Evolutionary conservation across 192 early-diverging fungal species (phyloP), one percentile per base, ranked within the genome.

Genomic region (Coemansia sp.): DNA sequence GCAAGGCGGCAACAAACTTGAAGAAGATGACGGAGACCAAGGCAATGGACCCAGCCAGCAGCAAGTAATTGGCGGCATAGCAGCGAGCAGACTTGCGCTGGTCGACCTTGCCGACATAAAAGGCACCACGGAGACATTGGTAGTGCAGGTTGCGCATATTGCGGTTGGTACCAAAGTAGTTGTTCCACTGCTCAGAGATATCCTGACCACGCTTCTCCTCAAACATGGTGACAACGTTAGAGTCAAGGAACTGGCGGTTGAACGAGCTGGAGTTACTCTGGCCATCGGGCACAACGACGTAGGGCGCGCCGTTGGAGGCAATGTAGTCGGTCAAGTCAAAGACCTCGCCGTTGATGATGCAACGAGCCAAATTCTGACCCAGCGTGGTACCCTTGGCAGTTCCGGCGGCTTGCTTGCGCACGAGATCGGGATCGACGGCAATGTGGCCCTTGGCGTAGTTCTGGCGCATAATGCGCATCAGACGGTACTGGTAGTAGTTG

Each of bases 1-100:
- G 93, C 65, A 98, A 82, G 4, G 96, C 95, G 12, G 96, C 94
- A 59, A 98, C 81, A 71, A 98, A 98, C 84, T 97, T 97, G 84
- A 98, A 89, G 35, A 92, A 83, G 65, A 98, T 92, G 35, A 97
- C 88, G n/a, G 83, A 78, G 5, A 93, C 92, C 70, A 98, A 86
- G 39, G 95, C 83, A 60, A 88, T 88, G 29, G 97, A 91, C 18
- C 87, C 85, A n/a, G 90, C 87, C 58, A 94, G 84, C 59, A 97
- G 70, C 69, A 98, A 83, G 66, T 96, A 97, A 69, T 91, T 88
- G 34, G 95, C 86, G 43, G 92, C 90, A 53, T 93, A 77, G 86
- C 93, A 90, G 66, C 83, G 77, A 43, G 91, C 65, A 59, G 91
- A 90, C 37, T 89, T 92, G 52, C 97, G 92, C 61, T 83, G 68